Percentiles rank a stretch among this genome's conserved stretches.
Evolutionary conservation across 2,329 filamentous ascomycete species (phyloP).

Genomic region (Xylariomycetidae sp.): DNA sequence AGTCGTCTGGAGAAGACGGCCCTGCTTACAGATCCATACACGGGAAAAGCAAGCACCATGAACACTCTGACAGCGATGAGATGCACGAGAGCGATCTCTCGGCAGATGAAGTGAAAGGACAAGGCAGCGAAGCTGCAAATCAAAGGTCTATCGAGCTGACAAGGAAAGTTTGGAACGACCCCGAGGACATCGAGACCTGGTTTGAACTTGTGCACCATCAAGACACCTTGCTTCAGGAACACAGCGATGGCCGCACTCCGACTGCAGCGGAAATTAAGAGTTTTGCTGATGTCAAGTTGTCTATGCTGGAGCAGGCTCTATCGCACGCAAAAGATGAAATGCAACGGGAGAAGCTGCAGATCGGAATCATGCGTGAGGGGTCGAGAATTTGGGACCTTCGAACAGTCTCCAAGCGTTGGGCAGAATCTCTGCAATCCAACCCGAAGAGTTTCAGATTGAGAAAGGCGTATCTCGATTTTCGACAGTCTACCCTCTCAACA

Average conservation of each 20-base stretch:
- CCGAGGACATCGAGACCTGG: conserved; percentile 67
- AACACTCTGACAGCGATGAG: conserved; percentile 42
- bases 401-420: conserved; percentile 59
- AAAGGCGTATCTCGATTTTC: conserved; percentile 66
- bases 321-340: conserved; percentile 40
- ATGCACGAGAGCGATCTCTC: conserved; percentile 42
- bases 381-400: conserved; percentile 65
- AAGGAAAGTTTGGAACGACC: conserved; percentile 56
- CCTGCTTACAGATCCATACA: conserved; percentile 62
- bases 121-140: conserved; percentile 39
- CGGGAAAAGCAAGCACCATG: conserved; percentile 50
- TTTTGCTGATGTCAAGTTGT: conserved; percentile 72
- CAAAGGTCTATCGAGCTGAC: conserved; percentile 56
- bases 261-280: conserved; percentile 59
- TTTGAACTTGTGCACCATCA: conserved; percentile 74
- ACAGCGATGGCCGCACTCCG: conserved; percentile 36
- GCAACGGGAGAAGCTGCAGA: conserved; percentile 54
- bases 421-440: conserved; percentile 49
- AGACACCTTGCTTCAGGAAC: conserved; percentile 54
- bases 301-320: conserved; percentile 73
- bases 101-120: conserved; percentile 24
- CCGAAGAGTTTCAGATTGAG: conserved; percentile 60
- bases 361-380: conserved; percentile 69
- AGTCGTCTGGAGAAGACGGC: conserved; percentile 39
- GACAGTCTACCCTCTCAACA: conserved; percentile 59